Evolutionary conservation across 495 filamentous ascomycete species (phyloP), one percentile per base, ranked within the genome.

Genomic region (Cercophora samala): DNA sequence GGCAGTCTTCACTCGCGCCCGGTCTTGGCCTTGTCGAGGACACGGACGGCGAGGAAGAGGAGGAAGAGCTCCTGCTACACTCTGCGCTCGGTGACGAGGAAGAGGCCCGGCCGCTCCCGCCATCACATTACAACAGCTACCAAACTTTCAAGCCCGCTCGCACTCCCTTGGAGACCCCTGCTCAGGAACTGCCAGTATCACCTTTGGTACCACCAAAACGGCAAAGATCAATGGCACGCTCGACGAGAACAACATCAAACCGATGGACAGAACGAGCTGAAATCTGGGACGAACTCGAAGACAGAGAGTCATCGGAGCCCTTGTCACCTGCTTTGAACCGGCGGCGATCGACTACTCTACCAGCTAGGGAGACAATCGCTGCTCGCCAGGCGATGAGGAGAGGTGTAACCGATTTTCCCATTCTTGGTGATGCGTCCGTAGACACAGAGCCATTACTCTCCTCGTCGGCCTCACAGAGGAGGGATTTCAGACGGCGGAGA

Each of bases 11-110:
- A 3, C 77, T 93, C 3, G 83, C 89, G 3, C 90, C 90, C 5
- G 90, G 89, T 21, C 77, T 92, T 51, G 89, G 89, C 55, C 81
- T 92, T 29, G 83, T 91, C 37, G 88, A 88, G 22, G 87, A 88
- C 58, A 86, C 82, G 13, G 88, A 89, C 59, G 80, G 82, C 25
- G 85, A 88, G 61, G 82, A 85, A 6, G 83, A 82, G 25, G 77
- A 78, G 6, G 74, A 81, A 53, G 83, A 79, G 37, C 69, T 75
- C 24, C 63, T 73, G 2, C 68, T 77, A 5, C 73, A 77, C 5
- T 77, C 65, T 18, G 82, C 84, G 67, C 75, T 81, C 4, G 70
- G 68, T 1, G 80, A 80, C 26, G 74, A 74, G 1, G 75, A 75
- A 13, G 76, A 79, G 32, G 67, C 76, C 32, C 52, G 69, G 22